Base-by-base conservation (phyloP, 495 filamentous ascomycete genomes). In the Massariosphaeria phaeospora region DNA sequence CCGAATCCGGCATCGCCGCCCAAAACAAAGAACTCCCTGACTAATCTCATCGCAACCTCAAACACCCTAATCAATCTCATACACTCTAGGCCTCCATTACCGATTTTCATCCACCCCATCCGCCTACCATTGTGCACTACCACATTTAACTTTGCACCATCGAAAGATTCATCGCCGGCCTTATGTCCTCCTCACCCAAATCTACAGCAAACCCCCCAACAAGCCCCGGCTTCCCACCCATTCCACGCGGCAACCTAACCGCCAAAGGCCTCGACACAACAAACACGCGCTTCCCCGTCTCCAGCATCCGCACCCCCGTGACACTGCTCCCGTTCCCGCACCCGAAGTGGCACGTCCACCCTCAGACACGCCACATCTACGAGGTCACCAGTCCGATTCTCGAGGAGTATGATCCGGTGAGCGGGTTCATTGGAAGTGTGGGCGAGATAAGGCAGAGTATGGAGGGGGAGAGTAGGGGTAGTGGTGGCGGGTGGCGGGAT, bases 361-460 rank as follows among this genome's bases (percentile, higher is more conserved):
- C 48, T 1, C 2, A 4, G 15, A 41, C 18, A 20, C 24, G 35
- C 24, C 23, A 40, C n/a, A 41, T 41, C 36, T 41, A 51, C 20
- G 20, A 51, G n/a, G 24, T 31, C 12, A 15, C 4, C 2, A n/a
- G 9, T 30, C 48, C 48, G n/a, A 45, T 53, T n/a, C 45, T 34
- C 18, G 50, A 53, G 20, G 50, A 38, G 23, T 53, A 35, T 34
- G 50, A 45, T 53, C 24, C 38, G 2, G 50, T 24, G 25, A 23
- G 11, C 13, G 50, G 38, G 18, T 45, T 26, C n/a, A 35, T 43
- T 24, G 50, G 27, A 13, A 31, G 27, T 26, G 18, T 8, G 2
- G 47, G 33, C 11, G 47, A 17, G 33, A 15, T 40, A 2, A 50
- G 31, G 11, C 21, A 26, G 34, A 27, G 47, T 17, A 12, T 38